A percentile compares a stretch with the other conserved stretches of the same genome.
These are phyloP conservation scores for Saccharomycopsis malanga DNA, from an alignment of 805 yeast species.

Conservation along the genomic window DNA sequence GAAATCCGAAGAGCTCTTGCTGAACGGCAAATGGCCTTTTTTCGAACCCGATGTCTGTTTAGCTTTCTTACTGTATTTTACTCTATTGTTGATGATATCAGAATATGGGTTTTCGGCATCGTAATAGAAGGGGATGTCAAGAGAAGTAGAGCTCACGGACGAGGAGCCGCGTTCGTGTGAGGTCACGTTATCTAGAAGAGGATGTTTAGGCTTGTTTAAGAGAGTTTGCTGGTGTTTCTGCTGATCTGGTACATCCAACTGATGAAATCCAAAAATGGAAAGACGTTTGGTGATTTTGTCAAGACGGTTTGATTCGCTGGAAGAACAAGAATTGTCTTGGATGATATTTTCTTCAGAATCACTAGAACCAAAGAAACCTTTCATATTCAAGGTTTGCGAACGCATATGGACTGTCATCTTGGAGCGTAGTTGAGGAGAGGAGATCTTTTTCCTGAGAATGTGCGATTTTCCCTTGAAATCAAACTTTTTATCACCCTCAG, in stretches of 20 bases:
- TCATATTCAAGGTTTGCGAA: neutral
- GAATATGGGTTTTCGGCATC: conserved; percentile 20
- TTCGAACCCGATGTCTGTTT: neutral
- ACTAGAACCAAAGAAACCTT: neutral
- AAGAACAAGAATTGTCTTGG: neutral
- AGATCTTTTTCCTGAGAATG: conserved; percentile 1
- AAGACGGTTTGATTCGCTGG: no score
- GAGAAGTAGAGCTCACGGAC: conserved; percentile 5
- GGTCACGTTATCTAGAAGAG: no score
- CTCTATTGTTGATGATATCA: conserved; percentile 18
- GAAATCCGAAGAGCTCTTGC: neutral
- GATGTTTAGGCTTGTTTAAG: no score
- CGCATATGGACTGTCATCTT: neutral
- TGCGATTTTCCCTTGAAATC: no score
- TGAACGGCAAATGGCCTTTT: conserved; percentile 2
- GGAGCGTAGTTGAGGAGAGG: neutral
- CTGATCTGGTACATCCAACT: no score
- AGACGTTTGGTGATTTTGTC: no score
- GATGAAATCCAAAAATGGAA: no score
- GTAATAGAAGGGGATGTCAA: conserved; percentile 12
- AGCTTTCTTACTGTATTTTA: conserved; percentile 6
- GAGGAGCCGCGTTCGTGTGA: conserved; percentile 3
- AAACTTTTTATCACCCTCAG: no score
- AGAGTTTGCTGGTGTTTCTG: no score
- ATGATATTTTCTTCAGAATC: neutral